Evolutionary conservation across 2,329 filamentous ascomycete genomes (phyloP), one percentile per base, ranked within the genome.

Genomic region (Zasmidium cellare): DNA sequence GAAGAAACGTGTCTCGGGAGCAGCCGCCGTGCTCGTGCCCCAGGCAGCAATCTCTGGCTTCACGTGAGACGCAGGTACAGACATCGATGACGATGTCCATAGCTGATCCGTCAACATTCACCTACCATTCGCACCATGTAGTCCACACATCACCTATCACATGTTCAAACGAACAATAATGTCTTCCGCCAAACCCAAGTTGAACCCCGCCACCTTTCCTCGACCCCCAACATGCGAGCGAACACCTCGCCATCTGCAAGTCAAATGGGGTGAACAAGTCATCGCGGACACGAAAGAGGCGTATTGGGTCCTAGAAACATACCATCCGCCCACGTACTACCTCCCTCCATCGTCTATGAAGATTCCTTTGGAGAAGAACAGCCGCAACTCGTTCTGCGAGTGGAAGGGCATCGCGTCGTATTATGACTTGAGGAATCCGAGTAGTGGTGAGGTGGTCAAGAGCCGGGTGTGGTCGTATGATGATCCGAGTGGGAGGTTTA

Each of bases 291-390:
- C 84, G 6, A 80, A 75, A 55, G 77, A 83, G 47, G 83, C 80
- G 2, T 86, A 80, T 68, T 86, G 84, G 84, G 83, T 84, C 3
- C 74, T 87, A 31, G 84, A 87, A 69, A 86, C 84, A 18, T 82
- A 83, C 63, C 84, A 87, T 64, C 82, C 84, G 31, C 85, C 84
- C 3, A 86, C 84, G 24, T 87, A 87, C 71, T 87, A 87, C 67
- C 74, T 87, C 3, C 83, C 85, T 1, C 79, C 76, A 1, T 76
- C 77, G 2, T 75, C 79, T 12, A 65, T 86, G 56, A 76, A 76
- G 19, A 64, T 83, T 12, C 74, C 78, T 3, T 70, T 86, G 45
- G 75, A 69, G 24, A 76, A 74, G 46, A 82, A 81, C 2, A 69
- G 74, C 1, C 77, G 77, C 56, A 73, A 71, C 57, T 77, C 80